Evolutionary conservation across 176 grass and related monocot species (phyloP).

Genomic region (Otatea glauca): DNA sequence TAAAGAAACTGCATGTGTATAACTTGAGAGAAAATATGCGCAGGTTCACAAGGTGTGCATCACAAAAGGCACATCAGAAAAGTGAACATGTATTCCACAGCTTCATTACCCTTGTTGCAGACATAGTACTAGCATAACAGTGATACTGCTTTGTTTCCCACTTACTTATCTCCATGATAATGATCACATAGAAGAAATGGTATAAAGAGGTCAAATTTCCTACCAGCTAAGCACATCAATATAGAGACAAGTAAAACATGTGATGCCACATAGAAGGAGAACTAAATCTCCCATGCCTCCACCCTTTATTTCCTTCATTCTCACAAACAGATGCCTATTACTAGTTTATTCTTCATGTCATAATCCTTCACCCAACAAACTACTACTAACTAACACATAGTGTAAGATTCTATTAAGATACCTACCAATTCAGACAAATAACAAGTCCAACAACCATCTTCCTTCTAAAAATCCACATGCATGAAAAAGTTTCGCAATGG

Average conservation of each 20-base stretch:
- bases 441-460: slow-evolving; percentile 27
- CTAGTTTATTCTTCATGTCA: slow-evolving; percentile 39
- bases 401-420: slow-evolving; percentile 32
- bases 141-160: not conserved
- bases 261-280: slow-evolving; percentile 18
- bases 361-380: slow-evolving; percentile 48
- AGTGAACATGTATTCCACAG: not conserved
- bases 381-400: slow-evolving; percentile 25
- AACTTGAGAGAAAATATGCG: not conserved
- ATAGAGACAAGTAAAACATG: slow-evolving; percentile 8
- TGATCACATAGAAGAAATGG: slow-evolving; percentile 11
- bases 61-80: not conserved
- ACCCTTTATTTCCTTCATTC: not conserved
- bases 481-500: slow-evolving; percentile 9
- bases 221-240: slow-evolving; percentile 22
- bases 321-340: not conserved
- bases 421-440: slow-evolving; percentile 35
- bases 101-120: not conserved
- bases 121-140: slow-evolving; percentile 1
- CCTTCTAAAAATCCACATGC: slow-evolving; percentile 27
- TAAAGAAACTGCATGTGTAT: not conserved
- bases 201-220: not conserved
- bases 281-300: slow-evolving; percentile 24
- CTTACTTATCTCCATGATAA: slow-evolving; percentile 7
- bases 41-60: not conserved